Base-by-base conservation (phyloP, 495 filamentous ascomycete species). In the Penicillium silybi region DNA sequence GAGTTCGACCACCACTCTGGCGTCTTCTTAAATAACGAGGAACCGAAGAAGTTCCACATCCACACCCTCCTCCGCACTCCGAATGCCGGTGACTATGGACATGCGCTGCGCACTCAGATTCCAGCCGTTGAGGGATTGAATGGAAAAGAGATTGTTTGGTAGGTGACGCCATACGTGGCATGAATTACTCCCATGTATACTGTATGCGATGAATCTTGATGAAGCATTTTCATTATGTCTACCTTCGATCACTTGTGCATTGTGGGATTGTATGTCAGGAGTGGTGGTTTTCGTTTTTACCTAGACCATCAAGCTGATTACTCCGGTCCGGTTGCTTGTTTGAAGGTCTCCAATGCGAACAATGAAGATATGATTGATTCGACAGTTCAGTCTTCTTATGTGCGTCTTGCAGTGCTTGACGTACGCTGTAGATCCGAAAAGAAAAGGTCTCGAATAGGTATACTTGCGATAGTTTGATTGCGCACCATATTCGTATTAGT, bases 1-100 rank as follows among this genome's bases (percentile, higher is more conserved):
- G 88, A 90, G 75, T 86, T 92, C 64, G 88, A 92, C 61, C 85
- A 88, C 59, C 88, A 92, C 61, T 88, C 83, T 9, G 87, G 87
- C 4, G 87, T 90, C 9, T 91, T 89, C 56, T 68, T 91, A 65
- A 82, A 78, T 1, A 91, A 90, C 57, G 74, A 76, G 54, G 76
- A 83, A 63, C 87, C 87, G 13, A 82, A 82, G 53, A 87, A 86
- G 69, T 91, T 86, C 56, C 87, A 90, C 63, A 85, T 86, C 32
- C 87, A 91, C 63, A 89, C 87, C 0, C 64, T 87, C 53, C 61
- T 87, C 58, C 63, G 87, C 48, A 81, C 82, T 39, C 87, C 87
- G 29, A 90, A 91, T 64, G 80, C 72, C 0, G 87, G 87, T 25
- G 87, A 90, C 61, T 90, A 91, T 61, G 87, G 87, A 4, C 74